phyloP scores from a whole-genome alignment of 441 rosid genomes.

The Arabidopsis lyrata region DNA sequence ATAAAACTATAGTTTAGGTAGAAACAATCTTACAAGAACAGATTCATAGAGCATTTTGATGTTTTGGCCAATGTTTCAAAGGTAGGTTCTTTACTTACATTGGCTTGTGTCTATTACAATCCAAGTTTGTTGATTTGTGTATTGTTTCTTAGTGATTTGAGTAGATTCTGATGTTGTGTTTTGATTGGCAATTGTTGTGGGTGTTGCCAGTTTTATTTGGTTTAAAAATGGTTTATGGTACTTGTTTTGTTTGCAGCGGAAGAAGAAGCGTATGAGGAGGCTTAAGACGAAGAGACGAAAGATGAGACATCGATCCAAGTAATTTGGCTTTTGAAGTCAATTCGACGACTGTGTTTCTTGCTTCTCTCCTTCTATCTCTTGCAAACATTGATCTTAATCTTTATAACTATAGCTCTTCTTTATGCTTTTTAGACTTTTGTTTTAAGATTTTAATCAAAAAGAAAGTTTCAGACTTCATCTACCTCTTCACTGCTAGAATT shows the following conservation, averaged over 20 bases:
- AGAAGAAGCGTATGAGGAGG: constrained; percentile 76
- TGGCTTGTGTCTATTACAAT: neutral
- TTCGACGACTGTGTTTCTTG: too few relatives aligned
- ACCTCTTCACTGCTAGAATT: too few relatives aligned
- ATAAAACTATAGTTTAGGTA: neutral
- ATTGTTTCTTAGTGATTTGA: neutral
- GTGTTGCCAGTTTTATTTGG: too few relatives aligned
- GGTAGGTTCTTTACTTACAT: constrained; percentile 49
- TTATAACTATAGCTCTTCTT: too few relatives aligned
- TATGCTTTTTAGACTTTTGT: too few relatives aligned
- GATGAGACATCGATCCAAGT: constrained; percentile 95
- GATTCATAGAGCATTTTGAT: neutral
- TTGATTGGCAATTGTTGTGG: neutral
- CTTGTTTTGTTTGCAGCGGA: too few relatives aligned
- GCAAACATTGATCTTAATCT: too few relatives aligned
- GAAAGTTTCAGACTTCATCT: too few relatives aligned
- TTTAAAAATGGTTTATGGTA: too few relatives aligned
- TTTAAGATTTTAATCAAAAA: too few relatives aligned
- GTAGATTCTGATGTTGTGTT: neutral
- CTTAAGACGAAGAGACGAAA: constrained; percentile 93
- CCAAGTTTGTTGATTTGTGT: neutral
- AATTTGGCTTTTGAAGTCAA: constrained; percentile 9
- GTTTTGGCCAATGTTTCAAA: constrained; percentile 72
- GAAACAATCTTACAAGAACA: neutral
- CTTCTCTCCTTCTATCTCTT: too few relatives aligned